A percentile compares a stretch with the other conserved stretches of the same genome.
These are phyloP conservation scores for Yamadazyma paraphyllophila DNA, from an alignment of 805 yeast species.

Conservation along the genomic window DNA sequence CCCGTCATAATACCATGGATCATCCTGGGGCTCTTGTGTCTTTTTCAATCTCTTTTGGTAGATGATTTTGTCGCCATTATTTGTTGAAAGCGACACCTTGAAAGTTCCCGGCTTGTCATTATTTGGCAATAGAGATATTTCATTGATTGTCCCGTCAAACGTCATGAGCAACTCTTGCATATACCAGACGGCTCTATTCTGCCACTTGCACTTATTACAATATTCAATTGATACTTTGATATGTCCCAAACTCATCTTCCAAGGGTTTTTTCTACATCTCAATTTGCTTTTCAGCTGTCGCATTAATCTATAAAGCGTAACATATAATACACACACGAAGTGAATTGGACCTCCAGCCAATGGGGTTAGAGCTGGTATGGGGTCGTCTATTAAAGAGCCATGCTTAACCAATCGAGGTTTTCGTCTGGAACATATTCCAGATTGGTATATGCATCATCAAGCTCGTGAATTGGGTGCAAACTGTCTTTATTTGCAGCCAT, in stretches of 20 bases:
- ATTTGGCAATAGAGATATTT: slow-evolving; percentile 25
- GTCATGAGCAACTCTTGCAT: slow-evolving; percentile 83
- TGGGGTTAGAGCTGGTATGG: too few relatives aligned
- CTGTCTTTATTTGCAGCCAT: slow-evolving; percentile 5
- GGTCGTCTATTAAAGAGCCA: slow-evolving; percentile 20
- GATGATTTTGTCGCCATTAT: slow-evolving; percentile 12
- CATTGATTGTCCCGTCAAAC: slow-evolving; percentile 60
- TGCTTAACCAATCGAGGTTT: slow-evolving; percentile 29
- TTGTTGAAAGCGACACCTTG: slow-evolving; percentile 16
- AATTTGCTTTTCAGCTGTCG: background rate
- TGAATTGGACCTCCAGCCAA: slow-evolving; percentile 1
- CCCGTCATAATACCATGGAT: slow-evolving; percentile 52
- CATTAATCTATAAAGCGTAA: slow-evolving; percentile 3
- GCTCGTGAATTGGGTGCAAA: slow-evolving; percentile 14
- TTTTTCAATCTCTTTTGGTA: slow-evolving; percentile 57
- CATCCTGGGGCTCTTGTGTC: slow-evolving; percentile 27
- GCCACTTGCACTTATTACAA: slow-evolving; percentile 88
- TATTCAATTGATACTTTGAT: slow-evolving; percentile 54
- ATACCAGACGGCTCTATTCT: slow-evolving; percentile 84
- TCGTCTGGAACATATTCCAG: slow-evolving; percentile 16
- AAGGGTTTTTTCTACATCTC: too few relatives aligned
- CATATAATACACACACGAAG: slow-evolving; percentile 6
- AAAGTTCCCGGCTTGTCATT: slow-evolving; percentile 25
- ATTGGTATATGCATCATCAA: slow-evolving; percentile 13
- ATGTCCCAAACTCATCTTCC: background rate